phyloP scores from a whole-genome alignment of 495 filamentous ascomycete species.

The Hyphodiscus hymeniophilus region DNA sequence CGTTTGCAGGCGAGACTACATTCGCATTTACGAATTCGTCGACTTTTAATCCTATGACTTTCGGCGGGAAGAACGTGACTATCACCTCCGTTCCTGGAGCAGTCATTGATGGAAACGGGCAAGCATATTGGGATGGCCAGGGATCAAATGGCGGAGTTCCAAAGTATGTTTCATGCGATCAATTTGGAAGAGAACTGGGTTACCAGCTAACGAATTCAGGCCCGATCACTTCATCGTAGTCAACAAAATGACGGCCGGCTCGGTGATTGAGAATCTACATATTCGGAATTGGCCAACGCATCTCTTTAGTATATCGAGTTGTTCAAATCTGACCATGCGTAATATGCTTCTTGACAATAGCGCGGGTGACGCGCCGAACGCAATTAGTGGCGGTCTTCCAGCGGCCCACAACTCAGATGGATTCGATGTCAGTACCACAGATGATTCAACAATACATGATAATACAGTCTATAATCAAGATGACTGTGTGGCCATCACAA shows the following conservation, averaged over 20 bases:
- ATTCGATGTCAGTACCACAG: conserved; percentile 30
- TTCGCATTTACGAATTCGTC: conserved; percentile 31
- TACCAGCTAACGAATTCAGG: conserved; percentile 9
- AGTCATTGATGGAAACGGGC: conserved; percentile 39
- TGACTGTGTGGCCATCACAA: conserved; percentile 37
- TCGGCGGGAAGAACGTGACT: conserved; percentile 33
- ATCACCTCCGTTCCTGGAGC: conserved; percentile 31
- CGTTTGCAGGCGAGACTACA: conserved; percentile 33
- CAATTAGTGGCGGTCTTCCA: conserved; percentile 24
- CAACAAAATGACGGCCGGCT: conserved; percentile 30
- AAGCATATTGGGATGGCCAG: conserved; percentile 39
- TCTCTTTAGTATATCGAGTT: conserved; percentile 29
- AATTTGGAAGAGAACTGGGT: neutral
- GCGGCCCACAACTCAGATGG: conserved; percentile 38
- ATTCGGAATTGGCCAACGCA: conserved; percentile 38
- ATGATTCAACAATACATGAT: conserved; percentile 25
- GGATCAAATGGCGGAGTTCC: conserved; percentile 38
- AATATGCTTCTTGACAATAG: conserved; percentile 33
- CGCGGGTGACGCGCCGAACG: conserved; percentile 35
- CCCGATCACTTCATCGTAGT: conserved; percentile 41
- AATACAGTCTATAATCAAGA: conserved; percentile 35
- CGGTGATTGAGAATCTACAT: conserved; percentile 29
- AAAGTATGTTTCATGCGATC: conserved; percentile 23
- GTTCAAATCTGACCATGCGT: conserved; percentile 24
- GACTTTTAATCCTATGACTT: conserved; percentile 31